phyloP scores from a whole-genome alignment of 108 stramenopile genomes.

The Fistulifera pelliculosa region DNA sequence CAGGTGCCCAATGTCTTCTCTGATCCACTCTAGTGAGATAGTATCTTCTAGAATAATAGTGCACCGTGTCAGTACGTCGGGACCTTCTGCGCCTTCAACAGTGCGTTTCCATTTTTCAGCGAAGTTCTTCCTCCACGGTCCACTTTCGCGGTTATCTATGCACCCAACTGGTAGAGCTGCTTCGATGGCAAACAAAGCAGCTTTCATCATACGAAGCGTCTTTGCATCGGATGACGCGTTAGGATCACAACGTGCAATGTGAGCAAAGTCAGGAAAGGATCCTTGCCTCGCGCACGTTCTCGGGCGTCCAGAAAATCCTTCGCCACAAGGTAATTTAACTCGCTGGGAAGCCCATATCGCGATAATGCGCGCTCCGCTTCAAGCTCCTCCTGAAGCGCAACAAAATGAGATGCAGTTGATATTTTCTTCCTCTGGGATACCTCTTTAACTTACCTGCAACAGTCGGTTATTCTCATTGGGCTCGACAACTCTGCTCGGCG shows the following conservation, averaged over 20 bases:
- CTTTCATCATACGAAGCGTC: slow-evolving; percentile 52
- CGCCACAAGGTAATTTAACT: slow-evolving; percentile 43
- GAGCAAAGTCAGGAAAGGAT: slow-evolving; percentile 45
- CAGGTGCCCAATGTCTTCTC: slow-evolving; percentile 49
- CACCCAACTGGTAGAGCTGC: slow-evolving; percentile 72
- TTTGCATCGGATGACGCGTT: slow-evolving; percentile 42
- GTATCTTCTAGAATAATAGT: slow-evolving; percentile 62
- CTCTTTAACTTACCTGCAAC: slow-evolving; percentile 13
- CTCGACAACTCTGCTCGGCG: slow-evolving; percentile 50
- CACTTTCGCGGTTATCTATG: slow-evolving; percentile 36
- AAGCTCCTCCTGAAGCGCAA: slow-evolving; percentile 35
- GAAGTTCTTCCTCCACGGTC: slow-evolving; percentile 46
- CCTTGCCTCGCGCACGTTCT: slow-evolving; percentile 42
- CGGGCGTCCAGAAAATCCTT: slow-evolving; percentile 33
- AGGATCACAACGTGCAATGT: slow-evolving; percentile 23
- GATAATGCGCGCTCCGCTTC: slow-evolving; percentile 25
- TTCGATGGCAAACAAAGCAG: slow-evolving; percentile 69
- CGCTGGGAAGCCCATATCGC: slow-evolving; percentile 28
- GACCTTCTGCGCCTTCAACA: slow-evolving; percentile 48
- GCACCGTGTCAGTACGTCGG: slow-evolving; percentile 55
- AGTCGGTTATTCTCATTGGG: slow-evolving; percentile 49
- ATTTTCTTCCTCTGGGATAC: no score
- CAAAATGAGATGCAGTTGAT: no score
- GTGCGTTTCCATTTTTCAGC: slow-evolving; percentile 55
- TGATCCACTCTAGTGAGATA: slow-evolving; percentile 57